phyloP scores from a whole-genome alignment of 1,284 basidiomycete species.

The Leccinum holopus region DNA sequence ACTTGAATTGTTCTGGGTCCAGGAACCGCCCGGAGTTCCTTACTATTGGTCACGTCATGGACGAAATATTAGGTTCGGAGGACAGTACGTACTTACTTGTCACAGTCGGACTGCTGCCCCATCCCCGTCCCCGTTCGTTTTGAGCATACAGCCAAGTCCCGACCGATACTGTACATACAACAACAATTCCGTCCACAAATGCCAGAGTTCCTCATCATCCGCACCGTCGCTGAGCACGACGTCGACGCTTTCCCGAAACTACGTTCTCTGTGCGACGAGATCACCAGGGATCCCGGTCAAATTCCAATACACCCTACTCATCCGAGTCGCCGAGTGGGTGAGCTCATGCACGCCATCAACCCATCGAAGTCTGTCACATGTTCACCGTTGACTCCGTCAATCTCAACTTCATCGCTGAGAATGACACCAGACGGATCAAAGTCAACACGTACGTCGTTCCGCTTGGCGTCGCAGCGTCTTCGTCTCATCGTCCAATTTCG shows the following conservation, averaged over 20 bases:
- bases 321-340: conserved; percentile 65
- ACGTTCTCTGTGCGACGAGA: conserved; percentile 39
- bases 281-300: conserved; percentile 26
- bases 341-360: conserved; percentile 47
- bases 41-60: too few relatives aligned
- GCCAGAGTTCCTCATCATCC: conserved; percentile 12
- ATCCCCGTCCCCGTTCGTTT: too few relatives aligned
- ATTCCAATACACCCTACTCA: conserved; percentile 71
- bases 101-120: too few relatives aligned
- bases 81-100: too few relatives aligned
- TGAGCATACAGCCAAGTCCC: too few relatives aligned
- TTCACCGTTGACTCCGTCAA: conserved; percentile 47
- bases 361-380: conserved; percentile 59
- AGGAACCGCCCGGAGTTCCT: too few relatives aligned
- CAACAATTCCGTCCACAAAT: background rate
- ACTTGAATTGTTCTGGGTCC: too few relatives aligned
- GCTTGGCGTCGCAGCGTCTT: background rate
- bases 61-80: too few relatives aligned
- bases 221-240: background rate
- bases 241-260: conserved; percentile 37
- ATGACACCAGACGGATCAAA: conserved; percentile 73
- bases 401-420: conserved; percentile 76
- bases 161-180: background rate
- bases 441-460: conserved; percentile 75
- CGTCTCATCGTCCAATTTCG: background rate